These are phyloP conservation scores for Vitis hybrid DNA, from an alignment of 177 flowering plant genomes.

Conservation along the genomic window DNA sequence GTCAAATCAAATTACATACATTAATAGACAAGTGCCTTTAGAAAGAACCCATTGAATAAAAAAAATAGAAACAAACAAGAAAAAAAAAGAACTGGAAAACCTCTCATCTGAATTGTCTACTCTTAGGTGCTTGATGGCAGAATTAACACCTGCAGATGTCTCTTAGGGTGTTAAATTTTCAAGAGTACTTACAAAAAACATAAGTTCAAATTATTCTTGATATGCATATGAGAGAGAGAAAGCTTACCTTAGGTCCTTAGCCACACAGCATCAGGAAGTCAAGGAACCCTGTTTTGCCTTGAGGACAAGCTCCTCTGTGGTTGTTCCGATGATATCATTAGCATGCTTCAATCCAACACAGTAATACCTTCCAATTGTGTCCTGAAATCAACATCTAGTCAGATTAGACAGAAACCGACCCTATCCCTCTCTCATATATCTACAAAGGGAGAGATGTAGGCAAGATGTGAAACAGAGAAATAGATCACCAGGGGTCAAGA, in stretches of 20 bases:
- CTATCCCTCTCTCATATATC: not conserved
- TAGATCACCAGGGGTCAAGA: too few relatives aligned
- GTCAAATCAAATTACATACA: not conserved
- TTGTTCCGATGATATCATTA: conserved; percentile 87
- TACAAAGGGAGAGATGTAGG: too few relatives aligned
- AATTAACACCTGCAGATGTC: not conserved
- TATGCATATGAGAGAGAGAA: not conserved
- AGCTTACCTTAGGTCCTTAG: not conserved
- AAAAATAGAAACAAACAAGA: not conserved
- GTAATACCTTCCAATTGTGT: conserved; percentile 68
- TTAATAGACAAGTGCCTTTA: not conserved
- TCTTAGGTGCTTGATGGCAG: not conserved
- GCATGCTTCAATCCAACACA: conserved; percentile 77
- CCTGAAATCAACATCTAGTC: conserved; percentile 36
- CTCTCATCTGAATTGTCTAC: not conserved
- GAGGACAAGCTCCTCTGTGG: conserved; percentile 88
- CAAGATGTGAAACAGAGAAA: too few relatives aligned
- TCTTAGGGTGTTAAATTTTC: not conserved
- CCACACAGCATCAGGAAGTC: conserved; percentile 17
- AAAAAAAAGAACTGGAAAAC: not conserved
- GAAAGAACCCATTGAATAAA: not conserved
- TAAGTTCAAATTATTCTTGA: not conserved
- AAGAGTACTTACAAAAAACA: too few relatives aligned
- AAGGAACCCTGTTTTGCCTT: conserved; percentile 50
- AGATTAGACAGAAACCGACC: not conserved